Conservation (phyloP, 2,329 filamentous ascomycete genomes). For the Falciphora oryzae region DNA sequence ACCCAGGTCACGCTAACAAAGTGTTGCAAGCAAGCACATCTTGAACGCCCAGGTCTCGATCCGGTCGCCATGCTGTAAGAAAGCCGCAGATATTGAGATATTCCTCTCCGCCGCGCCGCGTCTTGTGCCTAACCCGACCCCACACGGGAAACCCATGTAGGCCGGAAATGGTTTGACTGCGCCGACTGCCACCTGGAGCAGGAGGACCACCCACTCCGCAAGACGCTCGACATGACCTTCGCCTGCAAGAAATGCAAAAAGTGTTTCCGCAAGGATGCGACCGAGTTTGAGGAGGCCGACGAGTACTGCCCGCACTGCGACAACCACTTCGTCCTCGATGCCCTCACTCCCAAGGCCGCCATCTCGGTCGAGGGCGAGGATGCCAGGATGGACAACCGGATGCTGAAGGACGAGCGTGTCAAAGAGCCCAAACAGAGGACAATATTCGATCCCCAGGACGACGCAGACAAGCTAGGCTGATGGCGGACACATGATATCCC, state of each 20-base stretch:
- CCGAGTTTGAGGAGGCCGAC: conserved; percentile 92
- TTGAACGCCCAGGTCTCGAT: conserved; percentile 97
- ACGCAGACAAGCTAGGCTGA: conserved; percentile 72
- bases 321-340: conserved; percentile 95
- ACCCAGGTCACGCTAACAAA: neutral
- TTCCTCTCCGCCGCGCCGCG: too few species aligned
- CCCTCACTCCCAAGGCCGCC: conserved; percentile 73
- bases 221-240: conserved; percentile 84
- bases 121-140: neutral
- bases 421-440: conserved; percentile 52
- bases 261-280: conserved; percentile 89
- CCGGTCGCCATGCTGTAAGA: conserved; percentile 82
- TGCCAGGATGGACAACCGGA: conserved; percentile 74
- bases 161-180: conserved; percentile 98
- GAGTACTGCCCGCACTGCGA: conserved; percentile 99
- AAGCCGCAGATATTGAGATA: neutral
- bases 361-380: conserved; percentile 90
- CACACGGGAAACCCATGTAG: conserved; percentile 35
- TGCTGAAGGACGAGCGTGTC: conserved; percentile 87
- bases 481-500: neutral
- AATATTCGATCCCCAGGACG: conserved; percentile 71
- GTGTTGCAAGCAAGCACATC: conserved; percentile 74
- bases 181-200: conserved; percentile 86
- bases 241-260: conserved; percentile 99
- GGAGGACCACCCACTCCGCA: conserved; percentile 68